These are phyloP conservation scores for Boletellus sp. DNA, from an alignment of 768 basidiomycete species.

Conservation along the genomic window DNA sequence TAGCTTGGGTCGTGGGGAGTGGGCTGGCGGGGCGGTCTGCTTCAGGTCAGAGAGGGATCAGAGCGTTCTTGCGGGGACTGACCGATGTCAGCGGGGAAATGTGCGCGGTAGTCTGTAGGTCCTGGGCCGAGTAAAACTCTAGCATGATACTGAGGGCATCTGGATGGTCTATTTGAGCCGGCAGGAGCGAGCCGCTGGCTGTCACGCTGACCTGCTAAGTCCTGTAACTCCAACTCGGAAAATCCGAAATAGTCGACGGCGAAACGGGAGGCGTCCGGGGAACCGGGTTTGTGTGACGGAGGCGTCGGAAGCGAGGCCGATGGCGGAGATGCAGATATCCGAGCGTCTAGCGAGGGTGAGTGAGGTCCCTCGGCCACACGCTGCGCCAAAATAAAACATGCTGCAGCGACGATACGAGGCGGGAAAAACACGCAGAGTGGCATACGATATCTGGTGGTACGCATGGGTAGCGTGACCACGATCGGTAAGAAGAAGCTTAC, in stretches of 20 bases:
- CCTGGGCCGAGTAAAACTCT: conserved; percentile 70
- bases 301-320: conserved; percentile 78
- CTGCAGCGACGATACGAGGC: conserved; percentile 68
- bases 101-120: conserved; percentile 47
- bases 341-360: conserved; percentile 68
- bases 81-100: conserved; percentile 50
- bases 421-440: conserved; percentile 71
- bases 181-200: background rate
- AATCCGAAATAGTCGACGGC: conserved; percentile 67
- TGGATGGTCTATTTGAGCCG: conserved; percentile 27
- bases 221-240: conserved; percentile 51
- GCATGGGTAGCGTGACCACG: conserved; percentile 5
- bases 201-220: conserved; percentile 53
- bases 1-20: conserved; percentile 35
- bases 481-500: conserved; percentile 39
- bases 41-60: conserved; percentile 7
- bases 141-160: conserved; percentile 64
- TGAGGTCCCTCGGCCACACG: conserved; percentile 68
- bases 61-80: conserved; percentile 24
- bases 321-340: conserved; percentile 67
- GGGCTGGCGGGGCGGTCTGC: conserved; percentile 50
- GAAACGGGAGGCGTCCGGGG: conserved; percentile 65
- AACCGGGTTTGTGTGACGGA: conserved; percentile 70
- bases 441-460: conserved; percentile 60
- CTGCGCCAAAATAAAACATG: conserved; percentile 76